Conservation (phyloP, 495 filamentous ascomycete genomes). For the Neurospora sp. region DNA sequence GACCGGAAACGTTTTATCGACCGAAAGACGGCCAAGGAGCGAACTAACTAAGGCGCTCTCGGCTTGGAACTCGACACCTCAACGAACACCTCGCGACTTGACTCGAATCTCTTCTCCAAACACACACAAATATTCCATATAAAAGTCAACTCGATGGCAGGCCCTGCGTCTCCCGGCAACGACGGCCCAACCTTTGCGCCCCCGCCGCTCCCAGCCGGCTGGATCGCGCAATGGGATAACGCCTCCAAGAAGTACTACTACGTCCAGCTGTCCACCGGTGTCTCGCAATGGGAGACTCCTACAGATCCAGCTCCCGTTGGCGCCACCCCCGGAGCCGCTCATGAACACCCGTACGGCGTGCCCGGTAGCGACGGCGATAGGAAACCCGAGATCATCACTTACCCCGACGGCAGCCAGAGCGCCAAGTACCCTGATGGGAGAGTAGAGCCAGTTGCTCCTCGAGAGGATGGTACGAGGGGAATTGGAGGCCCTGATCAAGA, state of each 20-base stretch:
- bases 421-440: conserved; percentile 39
- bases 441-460: conserved; percentile 34
- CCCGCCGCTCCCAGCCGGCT: conserved; percentile 60
- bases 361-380: conserved; percentile 20
- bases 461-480: conserved; percentile 27
- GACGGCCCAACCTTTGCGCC: conserved; percentile 63
- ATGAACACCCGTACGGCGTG: conserved; percentile 43
- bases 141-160: conserved; percentile 29
- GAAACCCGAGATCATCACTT: conserved; percentile 37
- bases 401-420: conserved; percentile 43
- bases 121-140: not conserved
- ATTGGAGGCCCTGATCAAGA: conserved; percentile 25
- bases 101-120: not conserved
- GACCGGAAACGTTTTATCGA: not conserved
- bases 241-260: conserved; percentile 66
- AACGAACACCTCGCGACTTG: not conserved
- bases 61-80: not conserved
- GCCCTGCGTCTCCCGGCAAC: conserved; percentile 47
- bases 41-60: not conserved
- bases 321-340: conserved; percentile 35
- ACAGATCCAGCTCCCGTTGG: conserved; percentile 48
- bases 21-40: not conserved
- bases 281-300: conserved; percentile 70
- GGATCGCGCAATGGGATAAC: conserved; percentile 80
- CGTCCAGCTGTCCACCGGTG: conserved; percentile 64